A percentile compares a stretch with the other conserved stretches of the same genome.
Evolutionary conservation across 2,329 filamentous ascomycete genomes (phyloP).

Genomic region (Verticillium zaregamsianum): DNA sequence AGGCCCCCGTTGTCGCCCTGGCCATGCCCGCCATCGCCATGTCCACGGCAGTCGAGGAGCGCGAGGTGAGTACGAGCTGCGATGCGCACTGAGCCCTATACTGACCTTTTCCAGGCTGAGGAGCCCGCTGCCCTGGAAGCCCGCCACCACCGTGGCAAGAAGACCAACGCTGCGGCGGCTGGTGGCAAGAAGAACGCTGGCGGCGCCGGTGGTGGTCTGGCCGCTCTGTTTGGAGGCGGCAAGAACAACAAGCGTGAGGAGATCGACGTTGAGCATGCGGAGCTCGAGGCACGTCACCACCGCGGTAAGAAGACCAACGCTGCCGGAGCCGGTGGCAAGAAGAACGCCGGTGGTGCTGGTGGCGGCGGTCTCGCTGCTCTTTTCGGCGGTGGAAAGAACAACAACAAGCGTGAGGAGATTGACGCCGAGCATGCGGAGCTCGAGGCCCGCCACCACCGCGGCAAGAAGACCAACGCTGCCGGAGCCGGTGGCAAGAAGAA

Average conservation of each 20-base stretch:
- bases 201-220: neutral
- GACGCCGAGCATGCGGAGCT: neutral
- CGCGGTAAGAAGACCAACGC: neutral
- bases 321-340: neutral
- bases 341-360: neutral
- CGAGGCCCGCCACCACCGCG: conserved; percentile 1
- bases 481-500: too few relatives aligned
- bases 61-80: neutral
- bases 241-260: conserved; percentile 1
- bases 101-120: neutral
- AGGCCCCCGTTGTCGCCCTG: conserved; percentile 1
- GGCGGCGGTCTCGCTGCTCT: neutral
- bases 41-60: neutral
- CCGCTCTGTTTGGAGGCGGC: neutral
- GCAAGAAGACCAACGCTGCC: neutral
- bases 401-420: neutral
- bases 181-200: neutral
- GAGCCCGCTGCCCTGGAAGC: neutral
- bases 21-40: neutral
- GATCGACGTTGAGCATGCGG: too few relatives aligned
- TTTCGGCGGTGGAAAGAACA: neutral
- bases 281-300: neutral
- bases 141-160: neutral
- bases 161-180: neutral
- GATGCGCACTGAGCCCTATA: neutral